Conservation (phyloP, 1,139 yeast species). For the Candida smagusa region DNA sequence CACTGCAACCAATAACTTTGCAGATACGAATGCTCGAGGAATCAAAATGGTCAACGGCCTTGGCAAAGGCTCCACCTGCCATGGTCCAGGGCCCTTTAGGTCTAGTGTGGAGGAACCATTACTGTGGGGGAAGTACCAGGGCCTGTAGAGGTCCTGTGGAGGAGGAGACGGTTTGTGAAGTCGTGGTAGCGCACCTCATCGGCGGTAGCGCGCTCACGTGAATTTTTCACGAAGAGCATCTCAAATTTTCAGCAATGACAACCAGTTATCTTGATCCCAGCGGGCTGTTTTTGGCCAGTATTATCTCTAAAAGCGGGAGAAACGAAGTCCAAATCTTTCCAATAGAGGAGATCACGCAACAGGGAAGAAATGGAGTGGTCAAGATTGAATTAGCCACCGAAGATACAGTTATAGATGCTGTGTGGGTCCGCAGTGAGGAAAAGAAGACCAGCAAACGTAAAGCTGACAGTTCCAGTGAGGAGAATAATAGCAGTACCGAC, state of each 20-base stretch:
- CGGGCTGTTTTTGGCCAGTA: slow-evolving; percentile 26
- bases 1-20: too few species aligned
- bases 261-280: slow-evolving; percentile 18
- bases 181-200: too few species aligned
- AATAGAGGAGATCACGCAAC: slow-evolving; percentile 8
- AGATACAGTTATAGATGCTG: slow-evolving; percentile 21
- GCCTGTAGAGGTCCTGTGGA: too few species aligned
- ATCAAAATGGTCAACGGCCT: too few species aligned
- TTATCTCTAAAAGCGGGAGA: slow-evolving; percentile 30
- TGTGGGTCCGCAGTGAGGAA: slow-evolving; percentile 21
- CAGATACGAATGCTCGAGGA: too few species aligned
- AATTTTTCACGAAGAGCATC: slow-evolving; percentile 1
- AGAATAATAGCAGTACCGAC: not conserved
- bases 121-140: too few species aligned
- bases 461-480: slow-evolving; percentile 4
- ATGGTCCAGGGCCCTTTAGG: too few species aligned
- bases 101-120: too few species aligned
- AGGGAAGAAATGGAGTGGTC: slow-evolving; percentile 4
- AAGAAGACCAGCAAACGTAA: slow-evolving; percentile 11
- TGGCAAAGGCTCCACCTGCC: too few species aligned
- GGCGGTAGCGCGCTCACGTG: too few species aligned
- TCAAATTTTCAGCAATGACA: slow-evolving; percentile 4
- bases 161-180: too few species aligned
- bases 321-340: slow-evolving; percentile 35
- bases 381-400: slow-evolving; percentile 20